These are phyloP conservation scores for Phytophthora rubi DNA, from an alignment of 352 stramenopile genomes.

Conservation along the genomic window DNA sequence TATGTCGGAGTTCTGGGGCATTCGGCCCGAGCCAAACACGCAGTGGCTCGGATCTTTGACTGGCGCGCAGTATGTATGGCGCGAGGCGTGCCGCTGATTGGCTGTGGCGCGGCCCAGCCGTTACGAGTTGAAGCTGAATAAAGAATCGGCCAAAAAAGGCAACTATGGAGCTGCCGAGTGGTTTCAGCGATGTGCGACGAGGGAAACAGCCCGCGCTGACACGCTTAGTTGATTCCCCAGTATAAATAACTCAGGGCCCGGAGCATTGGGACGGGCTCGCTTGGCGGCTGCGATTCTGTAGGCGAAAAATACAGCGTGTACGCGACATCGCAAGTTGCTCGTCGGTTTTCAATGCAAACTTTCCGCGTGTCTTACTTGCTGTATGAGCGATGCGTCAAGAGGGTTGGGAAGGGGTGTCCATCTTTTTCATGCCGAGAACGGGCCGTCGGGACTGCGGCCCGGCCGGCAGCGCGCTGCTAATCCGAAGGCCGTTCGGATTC, in stretches of 20 bases:
- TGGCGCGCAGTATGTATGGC: slow-evolving; percentile 22
- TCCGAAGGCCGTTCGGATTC: neutral
- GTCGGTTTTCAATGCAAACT: slow-evolving; percentile 9
- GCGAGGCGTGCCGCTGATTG: slow-evolving; percentile 27
- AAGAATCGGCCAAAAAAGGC: slow-evolving; percentile 31
- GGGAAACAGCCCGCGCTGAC: neutral
- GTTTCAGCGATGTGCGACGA: slow-evolving; percentile 26
- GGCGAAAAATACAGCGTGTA: neutral
- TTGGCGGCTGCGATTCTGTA: neutral
- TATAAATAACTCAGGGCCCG: slow-evolving; percentile 8
- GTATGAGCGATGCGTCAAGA: slow-evolving; percentile 1
- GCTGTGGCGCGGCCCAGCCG: slow-evolving; percentile 23
- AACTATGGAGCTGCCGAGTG: slow-evolving; percentile 10
- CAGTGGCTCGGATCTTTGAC: slow-evolving; percentile 17
- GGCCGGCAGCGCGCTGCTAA: neutral
- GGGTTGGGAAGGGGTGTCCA: neutral
- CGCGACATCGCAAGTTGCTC: neutral
- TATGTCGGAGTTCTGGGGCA: neutral
- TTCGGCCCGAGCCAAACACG: slow-evolving; percentile 18
- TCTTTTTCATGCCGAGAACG: slow-evolving; percentile 6
- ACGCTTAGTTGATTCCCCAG: slow-evolving; percentile 8
- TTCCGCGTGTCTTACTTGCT: neutral
- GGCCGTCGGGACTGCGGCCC: neutral
- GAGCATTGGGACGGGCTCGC: slow-evolving; percentile 19
- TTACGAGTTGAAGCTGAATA: slow-evolving; percentile 40